Conservation (phyloP, 129 eudicot genomes). For the Flaveria bidentis region DNA sequence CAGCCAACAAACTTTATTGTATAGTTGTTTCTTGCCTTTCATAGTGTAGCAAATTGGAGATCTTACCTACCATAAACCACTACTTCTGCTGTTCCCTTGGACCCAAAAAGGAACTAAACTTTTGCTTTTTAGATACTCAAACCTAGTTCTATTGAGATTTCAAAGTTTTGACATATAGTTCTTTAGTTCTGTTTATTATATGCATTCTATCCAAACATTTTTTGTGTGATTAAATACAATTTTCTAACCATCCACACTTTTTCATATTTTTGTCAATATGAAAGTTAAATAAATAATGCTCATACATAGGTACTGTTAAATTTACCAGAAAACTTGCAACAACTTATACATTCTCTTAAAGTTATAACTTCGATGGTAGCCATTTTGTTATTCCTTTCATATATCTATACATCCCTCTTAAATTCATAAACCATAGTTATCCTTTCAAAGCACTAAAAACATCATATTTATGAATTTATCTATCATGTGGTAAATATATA, state of each 20-base stretch:
- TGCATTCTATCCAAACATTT: not conserved
- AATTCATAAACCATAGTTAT: not conserved
- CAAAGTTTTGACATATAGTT: slow-evolving; percentile 16
- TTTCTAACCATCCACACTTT: not conserved
- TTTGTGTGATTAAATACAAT: not conserved
- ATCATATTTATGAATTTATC: not conserved
- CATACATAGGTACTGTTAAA: not conserved
- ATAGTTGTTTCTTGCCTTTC: not conserved
- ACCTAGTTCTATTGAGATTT: not conserved
- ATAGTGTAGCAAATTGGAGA: slow-evolving; percentile 1
- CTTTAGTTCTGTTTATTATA: not conserved
- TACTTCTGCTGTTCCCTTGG: not conserved
- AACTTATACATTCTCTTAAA: not conserved
- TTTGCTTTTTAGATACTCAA: slow-evolving; percentile 8
- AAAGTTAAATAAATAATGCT: not conserved
- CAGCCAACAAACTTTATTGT: not conserved
- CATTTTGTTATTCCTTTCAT: no score
- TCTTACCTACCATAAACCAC: slow-evolving; percentile 15
- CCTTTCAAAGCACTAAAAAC: not conserved
- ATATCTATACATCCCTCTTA: not conserved
- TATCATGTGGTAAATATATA: not conserved
- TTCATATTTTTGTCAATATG: not conserved
- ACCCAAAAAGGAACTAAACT: not conserved
- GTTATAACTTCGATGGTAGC: not conserved
- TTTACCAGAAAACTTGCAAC: not conserved